Base-by-base conservation (phyloP, 345 rosid genomes). In the Boechera divaricarpa region DNA sequence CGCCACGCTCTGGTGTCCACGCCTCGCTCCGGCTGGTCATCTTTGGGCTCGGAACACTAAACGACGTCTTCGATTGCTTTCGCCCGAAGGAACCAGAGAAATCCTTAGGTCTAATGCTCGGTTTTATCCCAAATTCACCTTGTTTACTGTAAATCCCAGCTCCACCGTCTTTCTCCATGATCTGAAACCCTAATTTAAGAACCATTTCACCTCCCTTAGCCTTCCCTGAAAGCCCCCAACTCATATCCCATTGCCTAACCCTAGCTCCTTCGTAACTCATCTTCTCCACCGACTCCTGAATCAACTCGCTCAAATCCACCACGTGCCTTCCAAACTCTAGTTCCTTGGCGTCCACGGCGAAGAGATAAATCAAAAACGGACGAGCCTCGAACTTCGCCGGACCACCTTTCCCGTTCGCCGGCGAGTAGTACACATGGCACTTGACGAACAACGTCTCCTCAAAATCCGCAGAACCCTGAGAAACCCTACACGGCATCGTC, bases 161-260 rank as follows among this genome's bases (percentile, higher is more conserved):
- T 70, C 97, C 98, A 60, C 98, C 97, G 3, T 92, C 99, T 76
- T 87, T 91, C 73, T 94, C 99, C 97, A 94, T 89, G 33, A 92
- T 89, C 84, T 92, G 99, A 80, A 94, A 88, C 70, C 99, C 97
- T 72, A 92, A 64, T 58, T 88, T 92, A 41, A 92, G 75, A 66
- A 84, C 81, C 53, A 94, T 81, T 69, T 94, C 98, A 16, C 97
- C 99, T 15, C 99, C 98, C 73, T 87, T 92, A 5, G 99, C 99
- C 77, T 94, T 94, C 9, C 99, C 98, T 31, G 85, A 85, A 35
- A 92, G 87, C 31, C 66, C 80, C 81, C 90, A 94, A 61, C 81
- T 82, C 28, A 81, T 84, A 80, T 94, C 97, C 99, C 99, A 94
- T 63, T 92, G 99, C 54, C 98, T 87, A 78, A 94, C 82, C 70